phyloP scores from a whole-genome alignment of 176 grass and related monocot genomes.

The Eragrostis nindensis region DNA sequence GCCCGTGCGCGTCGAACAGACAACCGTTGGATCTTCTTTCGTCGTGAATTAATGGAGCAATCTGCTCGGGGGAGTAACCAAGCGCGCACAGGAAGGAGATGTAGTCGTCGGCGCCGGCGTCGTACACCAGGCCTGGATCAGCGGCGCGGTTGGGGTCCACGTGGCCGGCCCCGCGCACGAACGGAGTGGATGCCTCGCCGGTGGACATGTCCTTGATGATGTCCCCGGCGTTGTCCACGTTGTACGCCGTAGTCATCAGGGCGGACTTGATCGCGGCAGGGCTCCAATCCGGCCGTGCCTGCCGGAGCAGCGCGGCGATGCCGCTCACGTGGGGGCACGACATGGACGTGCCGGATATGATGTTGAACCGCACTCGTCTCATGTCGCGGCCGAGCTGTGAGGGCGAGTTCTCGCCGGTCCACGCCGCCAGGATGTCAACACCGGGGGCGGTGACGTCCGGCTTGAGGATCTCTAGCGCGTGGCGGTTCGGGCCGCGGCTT shows the following conservation, averaged over 20 bases:
- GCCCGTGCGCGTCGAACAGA: not conserved
- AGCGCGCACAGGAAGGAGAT: not conserved
- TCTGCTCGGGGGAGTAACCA: not conserved
- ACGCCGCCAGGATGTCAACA: not conserved
- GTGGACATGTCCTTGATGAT: not conserved
- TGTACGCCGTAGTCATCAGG: not conserved
- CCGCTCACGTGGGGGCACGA: constrained; percentile 63
- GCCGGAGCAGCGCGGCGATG: not conserved
- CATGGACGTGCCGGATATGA: constrained; percentile 84
- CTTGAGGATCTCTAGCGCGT: not conserved
- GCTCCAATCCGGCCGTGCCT: not conserved
- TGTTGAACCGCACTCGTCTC: constrained; percentile 35
- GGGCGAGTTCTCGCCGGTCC: not conserved
- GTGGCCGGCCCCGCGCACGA: not conserved
- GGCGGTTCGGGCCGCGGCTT: not conserved
- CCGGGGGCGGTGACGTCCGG: not conserved
- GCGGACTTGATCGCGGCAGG: not conserved
- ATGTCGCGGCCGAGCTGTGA: not conserved
- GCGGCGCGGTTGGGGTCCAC: not conserved
- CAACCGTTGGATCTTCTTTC: not conserved
- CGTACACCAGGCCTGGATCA: not conserved
- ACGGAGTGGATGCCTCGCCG: not conserved
- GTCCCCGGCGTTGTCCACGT: not conserved
- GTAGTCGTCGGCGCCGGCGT: not conserved
- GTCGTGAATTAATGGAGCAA: not conserved